phyloP scores from a whole-genome alignment of 345 rosid genomes.

The Pistacia atlantica region DNA sequence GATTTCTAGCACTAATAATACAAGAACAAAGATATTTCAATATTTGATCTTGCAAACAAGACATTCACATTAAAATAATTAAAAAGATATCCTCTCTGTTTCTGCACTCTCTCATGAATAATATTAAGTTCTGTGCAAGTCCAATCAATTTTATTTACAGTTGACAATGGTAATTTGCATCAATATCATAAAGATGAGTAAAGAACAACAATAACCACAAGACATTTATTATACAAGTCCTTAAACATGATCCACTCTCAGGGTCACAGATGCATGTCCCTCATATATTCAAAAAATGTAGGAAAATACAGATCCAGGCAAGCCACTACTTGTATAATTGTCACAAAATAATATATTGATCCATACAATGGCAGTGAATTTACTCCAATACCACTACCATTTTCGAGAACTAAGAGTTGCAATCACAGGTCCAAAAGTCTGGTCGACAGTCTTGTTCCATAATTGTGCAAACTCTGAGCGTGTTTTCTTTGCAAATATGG shows the following conservation, averaged over 20 bases:
- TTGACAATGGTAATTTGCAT: neutral
- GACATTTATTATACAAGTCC: constrained; percentile 5
- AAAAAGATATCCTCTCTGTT: neutral
- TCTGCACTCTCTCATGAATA: neutral
- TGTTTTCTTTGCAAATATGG: constrained; percentile 59
- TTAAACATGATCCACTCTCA: constrained; percentile 13
- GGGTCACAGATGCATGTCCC: constrained; percentile 6
- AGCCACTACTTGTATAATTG: constrained; percentile 17
- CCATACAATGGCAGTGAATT: neutral
- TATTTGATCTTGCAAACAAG: neutral
- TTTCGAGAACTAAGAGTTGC: constrained; percentile 65
- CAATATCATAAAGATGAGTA: neutral
- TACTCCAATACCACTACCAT: constrained; percentile 42
- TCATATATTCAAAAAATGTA: constrained; percentile 1
- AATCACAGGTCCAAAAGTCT: constrained; percentile 66
- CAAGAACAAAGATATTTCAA: neutral
- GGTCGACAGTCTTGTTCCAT: constrained; percentile 91
- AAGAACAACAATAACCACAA: neutral
- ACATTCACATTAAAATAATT: neutral
- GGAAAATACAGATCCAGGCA: constrained; percentile 1
- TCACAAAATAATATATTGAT: constrained; percentile 13
- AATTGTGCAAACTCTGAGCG: constrained; percentile 54
- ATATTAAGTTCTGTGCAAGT: neutral
- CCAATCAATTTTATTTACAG: neutral
- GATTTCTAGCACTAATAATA: too few species aligned